Base-by-base conservation (phyloP, 805 yeast genomes). In the Dipodascus albidus region DNA sequence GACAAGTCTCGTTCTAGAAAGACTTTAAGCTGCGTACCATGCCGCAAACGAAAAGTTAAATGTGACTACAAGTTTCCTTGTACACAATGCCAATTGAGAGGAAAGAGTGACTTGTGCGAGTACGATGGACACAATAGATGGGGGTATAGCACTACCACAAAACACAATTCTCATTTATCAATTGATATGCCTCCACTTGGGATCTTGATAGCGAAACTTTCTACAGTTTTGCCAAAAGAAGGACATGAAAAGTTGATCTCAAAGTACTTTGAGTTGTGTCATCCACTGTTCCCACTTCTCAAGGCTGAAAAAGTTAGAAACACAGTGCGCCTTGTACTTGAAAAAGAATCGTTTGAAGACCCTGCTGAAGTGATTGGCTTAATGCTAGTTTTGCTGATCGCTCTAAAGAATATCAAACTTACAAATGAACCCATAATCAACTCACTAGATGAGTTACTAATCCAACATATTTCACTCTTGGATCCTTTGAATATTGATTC, bases 1-100 rank as follows among this genome's bases (percentile, higher is more conserved):
- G 44, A 38, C 3, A 38, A 38, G 44, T 8, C 44, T n/a, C 17
- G 44, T 11, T 17, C 44, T 3, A 4, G 44, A 17, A 38, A 38
- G 20, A 38, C 44, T 38, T 17, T 38, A 6, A 38, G 44, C 15
- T 38, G 44, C 15, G 20, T 38, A 11, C 44, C 44, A 38, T 38
- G 44, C n/a, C 44, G 44, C n/a, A 38, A 38, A 38, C 44, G 44
- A 17, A 38, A 38, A 38, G 49, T 22, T 27, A 22, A 47, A 17
- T 47, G 49, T 22, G 49, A 47, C 49, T 47, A 47, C n/a, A 23
- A 23, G 31, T 23, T 21, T 47, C 49, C 49, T 21, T 47, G 49
- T n/a, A 23, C 27, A 20, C 49, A 47, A 22, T 47, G 49, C n/a
- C 49, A 23, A 15, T 15, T 47, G 8, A 8, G 49, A 8, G 49